Evolutionary conservation across 1,284 basidiomycete genomes (phyloP), one percentile per base, ranked within the genome.

Genomic region (Boletus sp.): DNA sequence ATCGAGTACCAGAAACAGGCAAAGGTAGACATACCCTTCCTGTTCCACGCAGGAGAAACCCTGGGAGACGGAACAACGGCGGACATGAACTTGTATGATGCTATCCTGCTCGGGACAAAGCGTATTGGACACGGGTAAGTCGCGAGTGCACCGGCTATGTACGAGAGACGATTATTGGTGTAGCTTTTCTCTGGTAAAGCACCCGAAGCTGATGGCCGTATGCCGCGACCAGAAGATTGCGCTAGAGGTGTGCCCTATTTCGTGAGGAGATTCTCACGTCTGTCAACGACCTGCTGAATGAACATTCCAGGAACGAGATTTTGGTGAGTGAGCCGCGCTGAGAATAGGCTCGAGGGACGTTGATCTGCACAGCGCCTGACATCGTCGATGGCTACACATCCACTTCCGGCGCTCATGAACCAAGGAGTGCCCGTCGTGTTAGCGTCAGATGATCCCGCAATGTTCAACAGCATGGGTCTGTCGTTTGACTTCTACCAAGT

Each of bases 1-100:
- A 74, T 79, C 42, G 72, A 80, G 56, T 78, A 82, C 35, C 80
- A 83, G 62, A 77, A 80, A 55, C 58, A 53, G 35, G 50, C 43
- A 46, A 45, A 55, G 35, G 24, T 63, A 15, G 81, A 85, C 55
- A 83, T 91, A 37, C 90, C 90, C 0, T 90, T 89, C 69, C 80
- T 92, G 44, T 85, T 92, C 63, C 90, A 92, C 65, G 89, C 88
- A 0, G 90, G 89, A 29, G 88, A 91, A 73, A 91, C 88, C 0
- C 75, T 88, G 5, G 84, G 85, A 4, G 89, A 91, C 65, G 88
- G 88, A 8, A 82, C 80, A 15, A 72, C 76, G 45, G 84, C 86
- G 12, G 90, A 92, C 64, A 69, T 80, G 56, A 92, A 92, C 65
- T 70, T 92, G 47, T 91, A 88, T 67, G 89, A 91, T 67, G 89